Conservation (phyloP, 2,329 filamentous ascomycete genomes). For the Hortaea werneckii region DNA sequence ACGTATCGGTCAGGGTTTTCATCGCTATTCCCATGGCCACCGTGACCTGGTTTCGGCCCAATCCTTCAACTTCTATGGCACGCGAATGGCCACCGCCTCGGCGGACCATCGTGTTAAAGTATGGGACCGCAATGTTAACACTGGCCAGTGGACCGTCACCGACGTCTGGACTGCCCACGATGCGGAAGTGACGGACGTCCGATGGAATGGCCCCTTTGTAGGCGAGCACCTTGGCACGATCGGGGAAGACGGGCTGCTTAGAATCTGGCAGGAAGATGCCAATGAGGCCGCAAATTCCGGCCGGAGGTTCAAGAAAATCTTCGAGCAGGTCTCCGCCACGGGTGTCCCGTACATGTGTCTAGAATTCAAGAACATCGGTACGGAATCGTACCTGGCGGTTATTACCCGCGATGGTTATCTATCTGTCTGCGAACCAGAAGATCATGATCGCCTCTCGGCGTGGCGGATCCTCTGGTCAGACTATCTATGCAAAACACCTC, state of each 20-base stretch:
- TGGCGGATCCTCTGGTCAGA: slow-evolving; percentile 70
- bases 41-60: slow-evolving; percentile 73
- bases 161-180: slow-evolving; percentile 88
- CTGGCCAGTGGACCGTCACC: slow-evolving; percentile 65
- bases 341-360: slow-evolving; percentile 65
- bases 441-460: slow-evolving; percentile 68
- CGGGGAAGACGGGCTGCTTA: slow-evolving; percentile 80
- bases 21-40: slow-evolving; percentile 62
- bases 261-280: slow-evolving; percentile 86
- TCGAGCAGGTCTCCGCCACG: slow-evolving; percentile 54
- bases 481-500: slow-evolving; percentile 58
- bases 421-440: slow-evolving; percentile 73
- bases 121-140: slow-evolving; percentile 69
- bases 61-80: slow-evolving; percentile 86
- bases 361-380: slow-evolving; percentile 74
- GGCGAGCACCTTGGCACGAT: slow-evolving; percentile 84
- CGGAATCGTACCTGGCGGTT: slow-evolving; percentile 75
- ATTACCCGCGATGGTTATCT: slow-evolving; percentile 74
- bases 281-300: slow-evolving; percentile 64
- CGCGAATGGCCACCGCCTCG: slow-evolving; percentile 80
- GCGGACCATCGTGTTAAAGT: slow-evolving; percentile 89
- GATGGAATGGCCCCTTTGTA: slow-evolving; percentile 86
- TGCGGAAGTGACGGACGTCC: slow-evolving; percentile 80
- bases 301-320: slow-evolving; percentile 66
- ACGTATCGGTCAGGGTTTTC: slow-evolving; percentile 23